phyloP scores from a whole-genome alignment of 2,329 filamentous ascomycete genomes.

The Akanthomyces uredinophilus region DNA sequence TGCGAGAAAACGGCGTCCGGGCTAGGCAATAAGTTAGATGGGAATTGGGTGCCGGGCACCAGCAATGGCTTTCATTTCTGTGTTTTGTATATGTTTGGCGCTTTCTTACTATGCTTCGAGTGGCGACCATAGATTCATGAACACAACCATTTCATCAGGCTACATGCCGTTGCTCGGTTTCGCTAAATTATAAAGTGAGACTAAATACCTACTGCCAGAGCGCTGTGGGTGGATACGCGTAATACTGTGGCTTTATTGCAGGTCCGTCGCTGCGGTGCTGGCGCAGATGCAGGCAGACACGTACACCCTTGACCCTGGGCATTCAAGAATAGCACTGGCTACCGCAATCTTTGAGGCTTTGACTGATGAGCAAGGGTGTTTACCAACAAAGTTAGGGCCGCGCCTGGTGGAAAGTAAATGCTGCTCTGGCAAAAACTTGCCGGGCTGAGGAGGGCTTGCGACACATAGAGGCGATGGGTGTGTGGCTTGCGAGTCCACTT shows the following conservation, averaged over 20 bases:
- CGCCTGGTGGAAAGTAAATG: background rate
- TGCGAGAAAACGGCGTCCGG: slow-evolving; percentile 3
- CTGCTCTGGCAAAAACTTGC: background rate
- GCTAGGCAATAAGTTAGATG: background rate
- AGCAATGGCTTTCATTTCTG: background rate
- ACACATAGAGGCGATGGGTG: background rate
- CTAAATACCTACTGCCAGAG: background rate
- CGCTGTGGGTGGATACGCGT: background rate
- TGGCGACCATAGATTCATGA: background rate
- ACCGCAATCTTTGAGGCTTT: background rate
- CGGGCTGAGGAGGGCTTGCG: background rate
- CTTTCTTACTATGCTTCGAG: background rate
- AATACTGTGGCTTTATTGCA: background rate
- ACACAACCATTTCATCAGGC: background rate
- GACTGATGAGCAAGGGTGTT: background rate
- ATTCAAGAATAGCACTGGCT: background rate
- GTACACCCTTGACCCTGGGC: background rate
- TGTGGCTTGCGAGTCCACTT: slow-evolving; percentile 9
- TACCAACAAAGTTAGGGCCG: background rate
- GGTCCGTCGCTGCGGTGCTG: background rate
- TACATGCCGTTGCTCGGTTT: too few relatives aligned
- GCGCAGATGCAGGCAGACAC: background rate
- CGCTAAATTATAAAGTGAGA: background rate
- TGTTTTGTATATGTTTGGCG: background rate
- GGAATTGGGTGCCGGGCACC: background rate